Conservation (phyloP, 2,329 filamentous ascomycete genomes). For the Nemania sp. region DNA sequence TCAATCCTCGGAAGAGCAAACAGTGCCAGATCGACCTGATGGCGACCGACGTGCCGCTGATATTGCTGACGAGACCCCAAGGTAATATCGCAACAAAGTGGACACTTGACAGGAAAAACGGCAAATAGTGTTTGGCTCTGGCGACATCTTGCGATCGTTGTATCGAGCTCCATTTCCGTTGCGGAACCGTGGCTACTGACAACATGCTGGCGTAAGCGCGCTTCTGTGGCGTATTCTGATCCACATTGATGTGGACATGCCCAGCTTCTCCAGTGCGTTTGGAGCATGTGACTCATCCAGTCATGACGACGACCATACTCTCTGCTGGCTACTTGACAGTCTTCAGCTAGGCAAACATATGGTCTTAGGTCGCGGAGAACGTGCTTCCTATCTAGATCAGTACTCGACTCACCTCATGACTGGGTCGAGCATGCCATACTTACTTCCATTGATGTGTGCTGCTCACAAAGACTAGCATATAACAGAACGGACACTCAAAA, state of each 20-base stretch:
- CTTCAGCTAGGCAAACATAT: conserved; percentile 52
- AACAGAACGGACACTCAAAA: conserved; percentile 58
- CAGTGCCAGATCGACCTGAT: conserved; percentile 46
- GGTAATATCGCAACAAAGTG: conserved; percentile 35
- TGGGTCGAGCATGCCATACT: conserved; percentile 9
- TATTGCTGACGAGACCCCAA: conserved; percentile 39
- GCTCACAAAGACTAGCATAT: conserved; percentile 49
- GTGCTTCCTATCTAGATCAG: conserved; percentile 48
- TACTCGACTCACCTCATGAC: neutral
- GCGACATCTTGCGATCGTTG: conserved; percentile 15
- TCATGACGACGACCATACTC: conserved; percentile 41
- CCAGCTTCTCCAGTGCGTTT: conserved; percentile 47
- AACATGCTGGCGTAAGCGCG: conserved; percentile 17
- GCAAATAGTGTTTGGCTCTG: conserved; percentile 11
- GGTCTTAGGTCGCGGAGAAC: conserved; percentile 55
- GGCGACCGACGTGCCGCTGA: conserved; percentile 45
- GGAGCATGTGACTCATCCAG: conserved; percentile 45
- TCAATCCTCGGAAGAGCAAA: conserved; percentile 38
- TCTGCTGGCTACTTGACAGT: conserved; percentile 43
- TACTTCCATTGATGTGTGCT: conserved; percentile 51
- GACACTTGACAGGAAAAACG: conserved; percentile 34
- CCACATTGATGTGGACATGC: conserved; percentile 42
- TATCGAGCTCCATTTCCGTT: conserved; percentile 24
- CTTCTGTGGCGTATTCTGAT: neutral
- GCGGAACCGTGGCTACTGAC: neutral